Base-by-base conservation (phyloP, 2,329 filamentous ascomycete genomes). In the Fusarium chaquense region DNA sequence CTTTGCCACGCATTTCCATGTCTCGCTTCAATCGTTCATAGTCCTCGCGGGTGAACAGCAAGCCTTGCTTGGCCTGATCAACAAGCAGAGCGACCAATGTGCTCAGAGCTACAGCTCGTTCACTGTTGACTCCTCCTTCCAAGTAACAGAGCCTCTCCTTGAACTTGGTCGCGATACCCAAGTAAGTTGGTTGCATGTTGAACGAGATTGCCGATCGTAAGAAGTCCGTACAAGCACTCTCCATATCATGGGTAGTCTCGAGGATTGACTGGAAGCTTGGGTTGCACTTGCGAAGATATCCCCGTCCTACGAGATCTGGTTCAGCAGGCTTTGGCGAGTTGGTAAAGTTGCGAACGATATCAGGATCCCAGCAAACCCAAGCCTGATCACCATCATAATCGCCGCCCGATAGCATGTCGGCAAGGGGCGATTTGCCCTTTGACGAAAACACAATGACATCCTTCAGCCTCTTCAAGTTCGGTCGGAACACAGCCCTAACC, bases 351-450 rank as follows among this genome's bases (percentile, higher is more conserved):
- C 81, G 71, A 0, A 93, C 90, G 5, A 96, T 84, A 0, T 80
- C 78, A 0, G 83, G 80, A 30, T 94, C 91, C 90, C 91, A 95
- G 73, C 90, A 93, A 0, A 93, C 80, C 91, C 91, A 94, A 6
- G 91, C 87, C n/a, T 82, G 85, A 66, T 96, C 93, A 0, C 93
- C 93, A 69, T 95, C 92, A 66, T 94, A 95, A 73, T 95, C 93
- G 0, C 93, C 93, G 0, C 93, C 93, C 2, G 91, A 93, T 0
- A 95, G 81, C 72, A 90, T 89, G 11, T 88, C 86, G 0, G 92
- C 93, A 0, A 94, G 83, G 0, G 92, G 87, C 1, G 79, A 81
- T 28, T 84, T 75, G 0, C 91, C 91, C 62, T 85, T 86, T 0
- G 82, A 83, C 0, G 92, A 84, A 70, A 98, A 98, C 0, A 98